Base-by-base conservation (phyloP, 805 yeast species). In the Priceomyces castillae region DNA sequence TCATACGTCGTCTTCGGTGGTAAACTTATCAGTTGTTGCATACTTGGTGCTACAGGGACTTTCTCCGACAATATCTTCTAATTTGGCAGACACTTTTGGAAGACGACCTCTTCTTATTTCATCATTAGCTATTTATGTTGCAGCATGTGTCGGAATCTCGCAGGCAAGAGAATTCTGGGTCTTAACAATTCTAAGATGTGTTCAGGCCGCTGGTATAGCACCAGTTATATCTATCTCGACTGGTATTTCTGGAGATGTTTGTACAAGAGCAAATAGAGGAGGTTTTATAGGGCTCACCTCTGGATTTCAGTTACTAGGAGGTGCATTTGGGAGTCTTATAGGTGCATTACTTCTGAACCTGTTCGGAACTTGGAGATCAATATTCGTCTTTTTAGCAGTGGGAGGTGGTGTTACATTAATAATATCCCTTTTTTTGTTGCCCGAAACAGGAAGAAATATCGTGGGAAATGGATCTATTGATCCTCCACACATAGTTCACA, bases 191-290 rank as follows among this genome's bases (percentile, higher is more conserved):
- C 64, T 89, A 26, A 65, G 96, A 47, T 79, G 88, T 59, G 50
- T 86, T n/a, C 90, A 87, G 55, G 90, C 95, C 0, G 73, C 82
- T 6, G 89, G 86, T 11, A 82, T 83, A 4, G 82, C 94, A 0
- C 89, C 95, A 0, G 76, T 87, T 2, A 76, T 88, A 18, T 81
- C 95, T 1, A 74, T 88, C 2, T 73, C 76, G 30, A 73, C 83
- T 2, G 94, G 94, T 1, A 73, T 83, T 0, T 77, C 85, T 42
- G 92, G 90, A 7, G 96, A 89, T 64, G 65, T 83, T 18, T 80
- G 89, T 2, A 74, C 81, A 0, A 67, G 82, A 19, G 73, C 69
- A 7, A 80, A 81, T 44, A 73, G 96, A 52, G 96, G 95, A 12
- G 76, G 81, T 1, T 76, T 77, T 50, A 80, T 82, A 34, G 94